Evolutionary conservation across 2,329 filamentous ascomycete species (phyloP), one percentile per base, ranked within the genome.

Genomic region (Epichloe bromicola): DNA sequence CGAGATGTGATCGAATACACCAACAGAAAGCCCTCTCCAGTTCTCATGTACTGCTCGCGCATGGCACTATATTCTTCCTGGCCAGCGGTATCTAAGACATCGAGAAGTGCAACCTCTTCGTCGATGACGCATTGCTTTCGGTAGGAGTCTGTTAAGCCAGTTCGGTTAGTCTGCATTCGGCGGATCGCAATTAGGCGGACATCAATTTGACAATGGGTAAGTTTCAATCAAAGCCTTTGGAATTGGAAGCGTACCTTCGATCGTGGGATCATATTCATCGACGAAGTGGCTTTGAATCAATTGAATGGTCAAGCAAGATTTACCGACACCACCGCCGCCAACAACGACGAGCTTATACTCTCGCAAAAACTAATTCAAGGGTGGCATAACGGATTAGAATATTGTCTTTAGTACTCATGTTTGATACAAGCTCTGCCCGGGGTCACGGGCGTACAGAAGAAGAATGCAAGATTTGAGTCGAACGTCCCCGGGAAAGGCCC

Each of bases 11-110:
- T 98, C 60, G 90, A 95, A 78, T 97, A 97, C 64, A 97, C 89
- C 49, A 98, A 83, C 65, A 98, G 74, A 73, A 98, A 98, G 50
- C 93, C 93, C 72, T 98, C 93, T 67, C 93, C 93, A 23, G 91
- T 97, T 64, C 93, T 85, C 91, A 98, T 98, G 79, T 97, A 98
- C 74, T 97, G 93, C 75, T 98, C 93, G 66, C 93, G 81, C 93
- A 98, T 97, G 50, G 93, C 93, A 52, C 90, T 95, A 76, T 97
- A 98, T 74, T 98, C 93, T 73, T 98, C 93, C 71, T 98, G 93
- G 54, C 93, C 93, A 56, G 93, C 93, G 50, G 93, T 98, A 71
- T 98, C 93, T 67, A 97, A 84, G 57, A 98, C 93, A 70, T 98
- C 93, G 70, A 98, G 85, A 54, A 98, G 80, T 48, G 93, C 93